Conservation (phyloP, 164 flowering plant genomes). For the Echeveria elegans region DNA sequence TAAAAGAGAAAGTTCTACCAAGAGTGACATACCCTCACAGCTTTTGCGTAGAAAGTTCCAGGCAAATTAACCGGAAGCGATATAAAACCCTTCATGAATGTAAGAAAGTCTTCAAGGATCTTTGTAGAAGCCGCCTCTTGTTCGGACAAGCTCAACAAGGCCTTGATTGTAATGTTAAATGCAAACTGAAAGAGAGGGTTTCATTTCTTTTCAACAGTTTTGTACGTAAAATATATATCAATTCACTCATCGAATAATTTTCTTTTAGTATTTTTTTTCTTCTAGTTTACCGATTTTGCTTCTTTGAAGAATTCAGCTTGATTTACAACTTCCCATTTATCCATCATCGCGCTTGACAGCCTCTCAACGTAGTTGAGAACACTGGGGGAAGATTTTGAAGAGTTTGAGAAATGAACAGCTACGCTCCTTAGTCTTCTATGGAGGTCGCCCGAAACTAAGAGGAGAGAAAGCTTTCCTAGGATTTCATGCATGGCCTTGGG, state of each 20-base stretch:
- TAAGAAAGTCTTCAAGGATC: slow-evolving; percentile 47
- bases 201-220: neutral
- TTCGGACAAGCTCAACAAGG: slow-evolving; percentile 41
- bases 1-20: too few species aligned
- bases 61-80: slow-evolving; percentile 55
- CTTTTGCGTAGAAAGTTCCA: slow-evolving; percentile 52
- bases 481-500: slow-evolving; percentile 67
- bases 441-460: slow-evolving; percentile 45
- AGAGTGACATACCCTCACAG: slow-evolving; percentile 80
- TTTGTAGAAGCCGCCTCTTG: slow-evolving; percentile 43
- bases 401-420: slow-evolving; percentile 28
- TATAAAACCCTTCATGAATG: slow-evolving; percentile 65
- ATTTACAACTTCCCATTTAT: slow-evolving; percentile 36
- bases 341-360: slow-evolving; percentile 27
- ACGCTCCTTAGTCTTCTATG: slow-evolving; percentile 51
- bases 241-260: neutral
- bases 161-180: slow-evolving; percentile 53
- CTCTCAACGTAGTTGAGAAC: slow-evolving; percentile 39
- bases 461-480: slow-evolving; percentile 51
- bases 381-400: slow-evolving; percentile 27
- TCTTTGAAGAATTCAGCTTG: slow-evolving; percentile 39
- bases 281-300: slow-evolving; percentile 34
- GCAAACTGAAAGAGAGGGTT: slow-evolving; percentile 35
- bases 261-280: neutral
- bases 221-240: neutral